Evolutionary conservation across 805 yeast species (phyloP).

Genomic region (Kockiozyma suomiensis): DNA sequence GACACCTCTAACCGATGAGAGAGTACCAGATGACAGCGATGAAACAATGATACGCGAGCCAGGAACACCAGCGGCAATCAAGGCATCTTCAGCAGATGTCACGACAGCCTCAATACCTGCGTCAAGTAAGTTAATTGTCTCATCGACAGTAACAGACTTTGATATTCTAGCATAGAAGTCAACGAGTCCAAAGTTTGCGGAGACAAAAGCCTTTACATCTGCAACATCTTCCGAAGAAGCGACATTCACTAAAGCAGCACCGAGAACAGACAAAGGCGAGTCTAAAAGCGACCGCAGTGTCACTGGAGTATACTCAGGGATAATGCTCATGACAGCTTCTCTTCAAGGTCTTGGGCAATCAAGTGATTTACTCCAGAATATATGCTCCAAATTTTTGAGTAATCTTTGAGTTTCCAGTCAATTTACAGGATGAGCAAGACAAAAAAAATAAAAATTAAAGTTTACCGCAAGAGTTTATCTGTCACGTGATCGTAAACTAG

Average conservation of each 20-base stretch:
- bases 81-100: slow-evolving; percentile 40
- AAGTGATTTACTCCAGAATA: neutral
- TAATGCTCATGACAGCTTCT: slow-evolving; percentile 1
- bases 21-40: neutral
- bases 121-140: slow-evolving; percentile 57
- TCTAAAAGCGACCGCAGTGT: slow-evolving; percentile 4
- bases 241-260: slow-evolving; percentile 20
- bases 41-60: slow-evolving; percentile 49
- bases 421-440: neutral
- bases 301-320: slow-evolving; percentile 13
- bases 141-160: slow-evolving; percentile 47
- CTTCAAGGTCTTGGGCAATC: neutral
- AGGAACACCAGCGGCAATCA: slow-evolving; percentile 57
- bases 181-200: slow-evolving; percentile 32
- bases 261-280: slow-evolving; percentile 22
- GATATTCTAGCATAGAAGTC: slow-evolving; percentile 37
- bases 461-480: neutral
- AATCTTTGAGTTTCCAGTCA: too few relatives aligned
- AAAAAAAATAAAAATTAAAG: neutral
- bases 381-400: too few relatives aligned
- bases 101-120: slow-evolving; percentile 58
- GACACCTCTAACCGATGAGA: slow-evolving; percentile 32
- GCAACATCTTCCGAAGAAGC: slow-evolving; percentile 13
- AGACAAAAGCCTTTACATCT: slow-evolving; percentile 7
- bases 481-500: too few relatives aligned